phyloP scores from a whole-genome alignment of 2,329 filamentous ascomycete genomes.

The Paraphaeosphaeria minitans region DNA sequence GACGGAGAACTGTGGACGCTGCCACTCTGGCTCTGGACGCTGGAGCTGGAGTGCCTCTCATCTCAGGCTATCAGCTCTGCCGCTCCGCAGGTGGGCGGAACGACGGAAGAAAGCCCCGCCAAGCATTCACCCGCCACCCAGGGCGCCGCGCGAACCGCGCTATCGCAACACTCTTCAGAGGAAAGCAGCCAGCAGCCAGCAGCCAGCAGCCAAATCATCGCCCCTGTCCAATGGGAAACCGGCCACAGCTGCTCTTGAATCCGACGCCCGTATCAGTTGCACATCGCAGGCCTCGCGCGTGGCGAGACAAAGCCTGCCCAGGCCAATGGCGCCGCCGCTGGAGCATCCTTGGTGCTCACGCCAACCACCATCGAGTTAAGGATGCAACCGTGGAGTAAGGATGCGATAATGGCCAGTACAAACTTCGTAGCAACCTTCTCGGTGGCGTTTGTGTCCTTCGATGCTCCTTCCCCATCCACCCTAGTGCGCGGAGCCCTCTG shows the following conservation, averaged over 20 bases:
- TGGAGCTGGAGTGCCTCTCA: too few relatives aligned
- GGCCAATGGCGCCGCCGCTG: not conserved
- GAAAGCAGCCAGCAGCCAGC: too few relatives aligned
- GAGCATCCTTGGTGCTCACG: not conserved
- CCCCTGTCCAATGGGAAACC: not conserved
- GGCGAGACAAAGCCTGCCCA: not conserved
- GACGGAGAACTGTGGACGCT: too few relatives aligned
- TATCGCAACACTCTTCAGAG: slow-evolving; percentile 4
- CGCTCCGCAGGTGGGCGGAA: slow-evolving; percentile 1
- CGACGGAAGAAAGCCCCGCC: not conserved
- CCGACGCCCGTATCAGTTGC: slow-evolving; percentile 1
- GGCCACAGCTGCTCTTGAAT: not conserved
- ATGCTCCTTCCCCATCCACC: not conserved
- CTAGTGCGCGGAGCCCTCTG: not conserved
- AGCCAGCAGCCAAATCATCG: not conserved
- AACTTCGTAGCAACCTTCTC: slow-evolving; percentile 1
- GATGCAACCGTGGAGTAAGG: not conserved
- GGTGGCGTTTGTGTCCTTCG: slow-evolving; percentile 4
- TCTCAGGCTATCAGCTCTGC: too few relatives aligned
- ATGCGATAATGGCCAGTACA: slow-evolving; percentile 5
- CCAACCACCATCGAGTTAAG: not conserved
- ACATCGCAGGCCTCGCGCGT: not conserved
- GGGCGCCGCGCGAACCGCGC: slow-evolving; percentile 1
- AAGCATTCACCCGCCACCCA: not conserved
- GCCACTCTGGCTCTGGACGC: too few relatives aligned